These are phyloP conservation scores for Exophiala aquamarina DNA, from an alignment of 2,329 filamentous ascomycete genomes.

Conservation along the genomic window DNA sequence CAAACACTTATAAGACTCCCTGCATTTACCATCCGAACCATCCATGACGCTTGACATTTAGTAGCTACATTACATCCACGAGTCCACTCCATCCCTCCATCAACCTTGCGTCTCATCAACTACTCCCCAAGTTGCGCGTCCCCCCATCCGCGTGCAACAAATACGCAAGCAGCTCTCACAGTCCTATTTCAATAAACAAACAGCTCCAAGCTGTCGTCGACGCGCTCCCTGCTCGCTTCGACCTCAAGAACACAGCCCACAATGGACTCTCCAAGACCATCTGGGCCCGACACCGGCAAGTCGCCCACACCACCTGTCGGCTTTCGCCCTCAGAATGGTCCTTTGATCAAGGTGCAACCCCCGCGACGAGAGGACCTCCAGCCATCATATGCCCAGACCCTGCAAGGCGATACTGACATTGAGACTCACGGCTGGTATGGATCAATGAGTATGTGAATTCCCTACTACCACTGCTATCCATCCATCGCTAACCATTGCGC, in stretches of 20 bases:
- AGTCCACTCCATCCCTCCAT: background rate
- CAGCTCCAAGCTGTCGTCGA: constrained; percentile 22
- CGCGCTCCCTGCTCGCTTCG: constrained; percentile 10
- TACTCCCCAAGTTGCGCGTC: background rate
- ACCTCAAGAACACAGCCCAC: constrained; percentile 8
- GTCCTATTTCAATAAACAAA: background rate
- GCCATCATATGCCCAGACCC: constrained; percentile 70
- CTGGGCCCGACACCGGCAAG: constrained; percentile 34
- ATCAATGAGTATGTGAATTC: constrained; percentile 68
- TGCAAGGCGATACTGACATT: constrained; percentile 65
- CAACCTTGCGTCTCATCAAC: background rate
- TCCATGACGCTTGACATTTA: constrained; percentile 1
- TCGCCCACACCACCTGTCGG: constrained; percentile 36
- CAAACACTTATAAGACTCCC: too few relatives aligned
- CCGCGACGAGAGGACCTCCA: constrained; percentile 82
- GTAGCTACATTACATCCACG: background rate
- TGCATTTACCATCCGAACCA: too few relatives aligned
- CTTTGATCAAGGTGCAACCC: constrained; percentile 71
- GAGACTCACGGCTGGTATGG: constrained; percentile 86
- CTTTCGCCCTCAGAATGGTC: constrained; percentile 49
- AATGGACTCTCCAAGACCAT: constrained; percentile 26
- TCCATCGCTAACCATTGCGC: constrained; percentile 16
- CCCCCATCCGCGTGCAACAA: background rate
- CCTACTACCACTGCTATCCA: background rate
- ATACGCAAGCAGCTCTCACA: too few relatives aligned